These are phyloP conservation scores for Salicornia ramosissima DNA, from an alignment of 148 eudicot genomes.

Conservation along the genomic window DNA sequence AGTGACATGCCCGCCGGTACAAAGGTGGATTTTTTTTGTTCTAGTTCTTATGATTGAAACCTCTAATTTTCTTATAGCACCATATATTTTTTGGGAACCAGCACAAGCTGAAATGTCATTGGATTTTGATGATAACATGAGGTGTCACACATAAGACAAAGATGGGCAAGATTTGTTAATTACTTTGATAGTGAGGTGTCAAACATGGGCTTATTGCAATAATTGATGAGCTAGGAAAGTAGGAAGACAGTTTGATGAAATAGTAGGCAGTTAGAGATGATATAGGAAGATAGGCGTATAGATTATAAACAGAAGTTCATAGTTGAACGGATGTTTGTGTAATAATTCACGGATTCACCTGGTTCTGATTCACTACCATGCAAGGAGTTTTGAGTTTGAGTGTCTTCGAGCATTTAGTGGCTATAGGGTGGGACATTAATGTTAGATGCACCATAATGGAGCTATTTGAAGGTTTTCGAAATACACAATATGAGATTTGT, in stretches of 20 bases:
- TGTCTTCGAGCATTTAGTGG: not conserved
- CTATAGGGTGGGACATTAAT: not conserved
- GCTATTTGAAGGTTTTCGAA: not conserved
- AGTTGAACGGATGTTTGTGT: not conserved
- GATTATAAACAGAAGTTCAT: not conserved
- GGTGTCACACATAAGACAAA: not conserved
- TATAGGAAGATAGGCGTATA: not conserved
- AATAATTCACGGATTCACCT: not conserved
- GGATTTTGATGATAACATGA: not conserved
- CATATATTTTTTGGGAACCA: not conserved
- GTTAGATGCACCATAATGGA: not conserved
- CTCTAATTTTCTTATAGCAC: not conserved
- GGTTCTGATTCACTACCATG: not conserved
- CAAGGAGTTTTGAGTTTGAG: not conserved
- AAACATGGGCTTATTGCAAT: not conserved
- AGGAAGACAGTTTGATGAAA: no score
- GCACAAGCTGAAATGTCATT: not conserved
- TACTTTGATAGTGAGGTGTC: not conserved
- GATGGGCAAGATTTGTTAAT: not conserved
- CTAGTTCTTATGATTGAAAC: not conserved
- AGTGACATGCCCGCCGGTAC: conserved; percentile 81
- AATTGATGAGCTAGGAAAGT: not conserved
- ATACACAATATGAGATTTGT: not conserved
- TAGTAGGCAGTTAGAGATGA: not conserved
- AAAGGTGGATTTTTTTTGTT: conserved; percentile 38